Evolutionary conservation across 176 grass and related monocot genomes (phyloP).

Genomic region (Otatea glauca): DNA sequence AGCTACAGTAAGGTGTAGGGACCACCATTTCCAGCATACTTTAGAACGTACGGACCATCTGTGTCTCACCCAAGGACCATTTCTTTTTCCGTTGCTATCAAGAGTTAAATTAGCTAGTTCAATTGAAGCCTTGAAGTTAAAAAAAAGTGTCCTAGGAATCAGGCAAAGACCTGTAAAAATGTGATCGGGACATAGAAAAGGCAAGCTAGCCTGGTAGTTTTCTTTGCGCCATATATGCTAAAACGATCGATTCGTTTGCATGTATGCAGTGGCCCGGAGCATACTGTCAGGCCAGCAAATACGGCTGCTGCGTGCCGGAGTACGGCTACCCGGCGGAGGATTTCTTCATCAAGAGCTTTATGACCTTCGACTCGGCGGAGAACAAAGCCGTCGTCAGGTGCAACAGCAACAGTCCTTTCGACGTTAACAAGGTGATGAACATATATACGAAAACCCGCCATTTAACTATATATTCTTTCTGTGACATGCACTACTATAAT

Average conservation of each 20-base stretch:
- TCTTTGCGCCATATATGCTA: neutral
- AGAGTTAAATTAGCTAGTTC: too few relatives aligned
- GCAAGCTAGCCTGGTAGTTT: neutral
- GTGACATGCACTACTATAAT: too few relatives aligned
- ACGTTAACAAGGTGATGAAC: conserved; percentile 12
- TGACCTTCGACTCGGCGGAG: conserved; percentile 23
- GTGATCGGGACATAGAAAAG: neutral
- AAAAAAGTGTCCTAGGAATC: too few relatives aligned
- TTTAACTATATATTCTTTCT: too few relatives aligned
- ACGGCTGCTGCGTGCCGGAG: conserved; percentile 47
- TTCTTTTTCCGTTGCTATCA: too few relatives aligned
- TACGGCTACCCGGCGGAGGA: conserved; percentile 52
- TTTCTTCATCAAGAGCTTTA: conserved; percentile 47
- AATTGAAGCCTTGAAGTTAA: too few relatives aligned
- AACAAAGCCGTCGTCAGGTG: conserved; percentile 34
- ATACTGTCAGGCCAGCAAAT: conserved; percentile 34
- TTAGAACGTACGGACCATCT: too few relatives aligned
- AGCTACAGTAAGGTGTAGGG: too few relatives aligned
- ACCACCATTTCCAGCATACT: too few relatives aligned
- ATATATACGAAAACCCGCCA: too few relatives aligned
- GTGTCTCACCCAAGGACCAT: too few relatives aligned
- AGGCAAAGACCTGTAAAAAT: too few relatives aligned
- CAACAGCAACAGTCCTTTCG: conserved; percentile 35
- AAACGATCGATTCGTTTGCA: neutral
- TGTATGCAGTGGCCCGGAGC: conserved; percentile 51